Percentiles rank a stretch among this genome's conserved stretches.
Evolutionary conservation across 106 monocot species (phyloP).

Genomic region (Dioscorea zingiberensis): DNA sequence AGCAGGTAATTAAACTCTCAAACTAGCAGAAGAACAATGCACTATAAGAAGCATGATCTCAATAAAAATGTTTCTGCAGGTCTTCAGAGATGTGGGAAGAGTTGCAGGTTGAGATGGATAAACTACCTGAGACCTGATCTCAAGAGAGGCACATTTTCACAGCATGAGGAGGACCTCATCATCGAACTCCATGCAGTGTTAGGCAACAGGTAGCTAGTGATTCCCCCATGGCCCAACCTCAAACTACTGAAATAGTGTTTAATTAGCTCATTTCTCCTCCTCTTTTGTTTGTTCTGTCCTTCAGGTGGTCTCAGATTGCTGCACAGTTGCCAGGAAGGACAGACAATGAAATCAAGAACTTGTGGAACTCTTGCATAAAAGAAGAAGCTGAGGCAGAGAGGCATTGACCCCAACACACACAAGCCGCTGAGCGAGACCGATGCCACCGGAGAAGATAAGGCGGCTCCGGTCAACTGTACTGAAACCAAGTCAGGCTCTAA

Average conservation of each 20-base stretch:
- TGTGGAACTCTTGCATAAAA: conserved; percentile 54
- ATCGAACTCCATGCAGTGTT: conserved; percentile 47
- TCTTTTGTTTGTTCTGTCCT: no score
- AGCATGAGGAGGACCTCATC: conserved; percentile 48
- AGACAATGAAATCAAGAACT: conserved; percentile 59
- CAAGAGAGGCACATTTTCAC: conserved; percentile 42
- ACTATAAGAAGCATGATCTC: neutral
- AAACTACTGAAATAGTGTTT: no score
- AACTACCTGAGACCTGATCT: conserved; percentile 40
- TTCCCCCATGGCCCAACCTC: neutral
- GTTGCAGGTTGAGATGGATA: conserved; percentile 50
- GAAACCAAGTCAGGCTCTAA: conserved; percentile 2
- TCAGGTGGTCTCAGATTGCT: conserved; percentile 56
- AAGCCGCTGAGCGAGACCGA: conserved; percentile 29
- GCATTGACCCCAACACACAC: conserved; percentile 54
- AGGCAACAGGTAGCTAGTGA: conserved; percentile 58
- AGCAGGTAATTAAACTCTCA: conserved; percentile 18
- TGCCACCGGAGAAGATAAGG: neutral
- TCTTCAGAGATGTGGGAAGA: conserved; percentile 47
- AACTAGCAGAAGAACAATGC: conserved; percentile 7
- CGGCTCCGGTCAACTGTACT: neutral
- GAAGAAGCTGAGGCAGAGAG: conserved; percentile 48
- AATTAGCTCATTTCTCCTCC: no score
- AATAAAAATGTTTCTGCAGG: conserved; percentile 24
- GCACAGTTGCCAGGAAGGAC: conserved; percentile 52